Evolutionary conservation across 106 monocot genomes (phyloP).

Genomic region (Hemerocallis citrina): DNA sequence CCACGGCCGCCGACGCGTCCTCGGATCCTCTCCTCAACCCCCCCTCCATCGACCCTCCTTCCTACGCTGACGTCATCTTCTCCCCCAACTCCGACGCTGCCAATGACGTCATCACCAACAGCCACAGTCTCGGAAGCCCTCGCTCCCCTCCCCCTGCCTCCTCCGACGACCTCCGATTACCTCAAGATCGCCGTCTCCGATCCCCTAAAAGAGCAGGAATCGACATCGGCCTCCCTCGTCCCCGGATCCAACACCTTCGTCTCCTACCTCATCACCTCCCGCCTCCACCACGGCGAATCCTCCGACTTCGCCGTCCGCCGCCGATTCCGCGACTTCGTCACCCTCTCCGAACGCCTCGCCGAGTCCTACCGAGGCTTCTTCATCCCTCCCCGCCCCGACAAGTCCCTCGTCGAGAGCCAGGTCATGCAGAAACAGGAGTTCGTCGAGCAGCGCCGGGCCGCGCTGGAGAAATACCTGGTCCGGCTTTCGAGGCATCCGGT

Average conservation of each 20-base stretch:
- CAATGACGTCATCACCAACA: conserved; percentile 2
- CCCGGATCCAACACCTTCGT: conserved; percentile 56
- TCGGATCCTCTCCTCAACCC: conserved; percentile 39
- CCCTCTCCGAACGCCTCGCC: conserved; percentile 85
- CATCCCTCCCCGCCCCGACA: conserved; percentile 83
- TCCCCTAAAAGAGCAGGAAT: conserved; percentile 72
- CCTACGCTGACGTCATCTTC: conserved; percentile 46
- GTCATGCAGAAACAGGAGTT: conserved; percentile 98
- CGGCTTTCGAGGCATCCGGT: conserved; percentile 65
- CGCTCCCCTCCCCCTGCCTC: neutral
- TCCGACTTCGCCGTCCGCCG: conserved; percentile 44
- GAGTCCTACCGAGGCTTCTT: conserved; percentile 79
- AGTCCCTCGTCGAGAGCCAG: conserved; percentile 91
- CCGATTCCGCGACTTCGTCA: conserved; percentile 79
- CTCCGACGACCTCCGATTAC: conserved; percentile 21
- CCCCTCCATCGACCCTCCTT: conserved; percentile 40
- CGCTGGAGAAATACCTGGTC: conserved; percentile 73
- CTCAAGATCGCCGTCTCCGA: conserved; percentile 64
- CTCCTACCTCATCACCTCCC: conserved; percentile 70
- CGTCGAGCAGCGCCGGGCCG: conserved; percentile 71
- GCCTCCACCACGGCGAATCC: neutral
- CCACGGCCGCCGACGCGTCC: conserved; percentile 11
- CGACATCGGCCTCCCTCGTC: conserved; percentile 47
- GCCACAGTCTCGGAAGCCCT: neutral
- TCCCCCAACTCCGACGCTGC: conserved; percentile 1